These are phyloP conservation scores for Xerocomus brunneocitrinus DNA, from an alignment of 768 basidiomycete species.

Conservation along the genomic window DNA sequence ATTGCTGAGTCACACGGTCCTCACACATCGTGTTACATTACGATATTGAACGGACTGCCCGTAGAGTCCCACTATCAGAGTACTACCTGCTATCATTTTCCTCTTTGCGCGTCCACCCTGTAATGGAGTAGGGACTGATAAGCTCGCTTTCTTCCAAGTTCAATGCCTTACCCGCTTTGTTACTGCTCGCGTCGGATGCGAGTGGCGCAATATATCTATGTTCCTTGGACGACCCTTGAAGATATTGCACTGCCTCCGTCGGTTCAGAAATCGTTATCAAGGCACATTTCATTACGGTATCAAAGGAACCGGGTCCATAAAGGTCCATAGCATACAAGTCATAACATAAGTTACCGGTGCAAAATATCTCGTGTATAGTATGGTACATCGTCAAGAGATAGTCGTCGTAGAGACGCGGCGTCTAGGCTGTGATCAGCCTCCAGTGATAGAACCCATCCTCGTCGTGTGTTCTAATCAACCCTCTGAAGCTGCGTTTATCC, in stretches of 20 bases:
- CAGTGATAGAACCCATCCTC: constrained; percentile 29
- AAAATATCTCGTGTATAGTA: background rate
- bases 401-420: background rate
- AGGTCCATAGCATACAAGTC: background rate
- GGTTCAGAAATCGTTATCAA: background rate
- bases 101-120: no score
- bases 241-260: background rate
- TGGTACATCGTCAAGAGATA: constrained; percentile 1
- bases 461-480: constrained; percentile 30
- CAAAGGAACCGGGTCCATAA: background rate
- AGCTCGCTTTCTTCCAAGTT: background rate
- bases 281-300: background rate
- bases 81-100: no score
- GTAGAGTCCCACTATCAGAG: background rate
- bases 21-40: background rate
- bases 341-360: background rate
- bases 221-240: background rate
- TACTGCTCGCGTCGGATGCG: background rate
- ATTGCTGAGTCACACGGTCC: constrained; percentile 25
- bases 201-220: background rate
- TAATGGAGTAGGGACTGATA: background rate
- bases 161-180: background rate
- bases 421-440: constrained; percentile 23
- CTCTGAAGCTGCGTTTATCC: constrained; percentile 34
- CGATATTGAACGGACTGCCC: background rate